phyloP scores from a whole-genome alignment of 805 yeast genomes.

The Saccharomycopsis lassenensis region DNA sequence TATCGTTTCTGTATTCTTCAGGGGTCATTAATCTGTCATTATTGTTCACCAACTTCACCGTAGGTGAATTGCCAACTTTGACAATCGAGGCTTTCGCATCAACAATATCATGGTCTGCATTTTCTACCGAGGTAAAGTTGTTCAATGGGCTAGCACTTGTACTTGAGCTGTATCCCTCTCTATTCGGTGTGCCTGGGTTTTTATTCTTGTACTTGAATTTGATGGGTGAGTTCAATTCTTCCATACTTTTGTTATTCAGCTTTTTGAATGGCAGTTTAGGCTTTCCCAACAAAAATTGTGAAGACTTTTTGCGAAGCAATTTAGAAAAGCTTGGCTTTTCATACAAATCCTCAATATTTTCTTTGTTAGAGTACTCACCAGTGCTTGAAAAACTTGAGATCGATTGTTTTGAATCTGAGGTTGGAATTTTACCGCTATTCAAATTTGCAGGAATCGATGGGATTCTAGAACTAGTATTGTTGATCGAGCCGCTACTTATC shows the following conservation, averaged over 20 bases:
- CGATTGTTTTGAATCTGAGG: slow-evolving; percentile 10
- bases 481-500: no score
- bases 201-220: slow-evolving; percentile 11
- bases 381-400: slow-evolving; percentile 10
- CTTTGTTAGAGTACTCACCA: not conserved
- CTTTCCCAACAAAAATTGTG: slow-evolving; percentile 13
- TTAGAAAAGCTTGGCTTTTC: slow-evolving; percentile 17
- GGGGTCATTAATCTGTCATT: slow-evolving; percentile 17
- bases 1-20: slow-evolving; percentile 13
- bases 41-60: slow-evolving; percentile 15
- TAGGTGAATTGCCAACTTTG: no score
- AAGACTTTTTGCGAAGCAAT: slow-evolving; percentile 16
- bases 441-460: slow-evolving; percentile 4
- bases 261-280: slow-evolving; percentile 9
- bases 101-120: no score
- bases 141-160: not conserved
- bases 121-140: no score
- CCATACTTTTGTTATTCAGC: slow-evolving; percentile 6
- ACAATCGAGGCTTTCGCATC: no score
- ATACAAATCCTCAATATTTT: not conserved
- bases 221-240: slow-evolving; percentile 13
- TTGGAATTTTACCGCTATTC: slow-evolving; percentile 4
- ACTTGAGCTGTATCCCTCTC: no score
- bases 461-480: slow-evolving; percentile 4
- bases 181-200: no score